Evolutionary conservation across 2,329 filamentous ascomycete genomes (phyloP).

Genomic region (Phaeosphaeriaceae sp.): DNA sequence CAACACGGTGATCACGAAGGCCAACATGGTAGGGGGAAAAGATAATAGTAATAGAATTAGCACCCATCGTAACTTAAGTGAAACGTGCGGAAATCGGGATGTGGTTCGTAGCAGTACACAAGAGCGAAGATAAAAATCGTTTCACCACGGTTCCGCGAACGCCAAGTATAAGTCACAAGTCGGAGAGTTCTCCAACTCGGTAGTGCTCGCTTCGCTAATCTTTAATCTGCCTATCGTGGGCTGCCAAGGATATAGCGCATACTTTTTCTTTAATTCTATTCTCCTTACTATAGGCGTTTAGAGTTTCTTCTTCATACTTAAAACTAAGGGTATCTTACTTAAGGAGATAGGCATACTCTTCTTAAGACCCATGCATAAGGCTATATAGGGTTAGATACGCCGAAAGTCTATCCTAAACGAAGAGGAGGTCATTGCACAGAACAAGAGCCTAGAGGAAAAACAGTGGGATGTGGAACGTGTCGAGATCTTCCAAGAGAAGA

Average conservation of each 20-base stretch:
- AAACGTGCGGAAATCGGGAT: no score
- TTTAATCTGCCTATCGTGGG: conserved; percentile 50
- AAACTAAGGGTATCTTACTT: conserved; percentile 40
- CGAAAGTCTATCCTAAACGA: conserved; percentile 27
- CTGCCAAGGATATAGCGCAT: conserved; percentile 46
- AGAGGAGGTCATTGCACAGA: conserved; percentile 15
- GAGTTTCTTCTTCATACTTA: conserved; percentile 42
- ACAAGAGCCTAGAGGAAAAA: conserved; percentile 30
- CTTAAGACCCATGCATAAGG: conserved; percentile 34
- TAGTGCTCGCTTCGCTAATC: conserved; percentile 50
- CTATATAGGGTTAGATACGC: conserved; percentile 39
- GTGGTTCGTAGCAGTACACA: no score
- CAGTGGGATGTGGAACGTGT: conserved; percentile 26
- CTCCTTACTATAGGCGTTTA: conserved; percentile 39
- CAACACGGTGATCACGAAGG: conserved; percentile 45
- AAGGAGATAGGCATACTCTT: conserved; percentile 43
- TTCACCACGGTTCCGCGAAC: no score
- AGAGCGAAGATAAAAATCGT: no score
- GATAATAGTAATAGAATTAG: not conserved
- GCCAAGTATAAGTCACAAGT: no score
- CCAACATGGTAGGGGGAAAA: conserved; percentile 52
- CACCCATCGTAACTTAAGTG: not conserved
- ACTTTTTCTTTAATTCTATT: conserved; percentile 48
- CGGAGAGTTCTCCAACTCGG: no score
- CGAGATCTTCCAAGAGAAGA: conserved; percentile 6